Conservation (phyloP, 306 rosid genomes). For the Purshia tridentata region DNA sequence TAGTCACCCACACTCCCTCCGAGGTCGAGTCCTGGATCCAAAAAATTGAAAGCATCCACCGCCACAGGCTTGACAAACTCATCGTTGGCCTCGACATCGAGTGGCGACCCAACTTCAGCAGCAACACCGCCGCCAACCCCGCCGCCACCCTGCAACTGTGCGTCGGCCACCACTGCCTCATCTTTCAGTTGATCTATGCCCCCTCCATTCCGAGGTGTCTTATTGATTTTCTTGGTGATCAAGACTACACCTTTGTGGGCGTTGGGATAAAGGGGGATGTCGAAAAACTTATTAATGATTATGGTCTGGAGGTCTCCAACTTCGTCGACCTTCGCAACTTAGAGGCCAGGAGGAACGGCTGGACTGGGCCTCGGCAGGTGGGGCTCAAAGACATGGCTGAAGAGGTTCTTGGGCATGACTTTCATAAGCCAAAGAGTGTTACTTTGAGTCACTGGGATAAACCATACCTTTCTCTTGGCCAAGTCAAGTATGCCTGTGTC, state of each 20-base stretch:
- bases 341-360: background rate
- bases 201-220: conserved; percentile 10
- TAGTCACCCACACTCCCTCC: conserved; percentile 29
- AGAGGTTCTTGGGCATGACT: conserved; percentile 20
- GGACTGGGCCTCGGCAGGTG: background rate
- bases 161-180: conserved; percentile 40
- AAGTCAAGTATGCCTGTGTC: conserved; percentile 33
- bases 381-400: conserved; percentile 19
- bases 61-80: conserved; percentile 1
- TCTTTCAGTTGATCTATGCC: conserved; percentile 28
- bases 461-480: conserved; percentile 11
- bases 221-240: conserved; percentile 22
- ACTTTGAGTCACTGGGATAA: conserved; percentile 29
- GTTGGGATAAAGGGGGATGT: conserved; percentile 33
- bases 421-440: conserved; percentile 12
- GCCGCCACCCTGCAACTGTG: conserved; percentile 41
- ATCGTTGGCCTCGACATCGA: conserved; percentile 53
- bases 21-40: conserved; percentile 33
- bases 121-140: background rate
- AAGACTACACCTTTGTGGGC: conserved; percentile 31
- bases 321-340: background rate
- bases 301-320: background rate
- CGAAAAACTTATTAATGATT: background rate
- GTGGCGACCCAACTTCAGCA: conserved; percentile 36
- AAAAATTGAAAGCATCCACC: background rate